phyloP scores from a whole-genome alignment of 73 alveolate genomes.

The Paramecium primaurelia region DNA sequence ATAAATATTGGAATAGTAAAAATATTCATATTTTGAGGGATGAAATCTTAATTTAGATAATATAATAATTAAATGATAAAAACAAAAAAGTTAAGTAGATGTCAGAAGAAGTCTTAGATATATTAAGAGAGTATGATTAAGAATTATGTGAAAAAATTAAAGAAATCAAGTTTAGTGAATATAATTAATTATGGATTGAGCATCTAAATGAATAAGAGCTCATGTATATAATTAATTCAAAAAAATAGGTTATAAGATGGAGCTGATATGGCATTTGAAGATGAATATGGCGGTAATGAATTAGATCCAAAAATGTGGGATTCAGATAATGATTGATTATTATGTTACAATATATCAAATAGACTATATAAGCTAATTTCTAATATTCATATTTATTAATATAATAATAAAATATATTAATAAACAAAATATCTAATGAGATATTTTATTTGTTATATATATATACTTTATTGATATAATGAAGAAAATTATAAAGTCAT shows the following conservation, averaged over 20 bases:
- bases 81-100: constrained; percentile 74
- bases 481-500: too few relatives aligned
- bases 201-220: constrained; percentile 66
- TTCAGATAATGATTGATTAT: constrained; percentile 51
- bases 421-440: too few relatives aligned
- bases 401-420: background rate
- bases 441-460: too few relatives aligned
- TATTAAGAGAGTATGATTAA: constrained; percentile 78
- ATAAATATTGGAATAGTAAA: constrained; percentile 47
- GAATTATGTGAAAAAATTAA: constrained; percentile 81
- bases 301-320: constrained; percentile 68
- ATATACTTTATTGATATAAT: too few relatives aligned
- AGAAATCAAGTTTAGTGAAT: constrained; percentile 75
- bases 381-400: background rate
- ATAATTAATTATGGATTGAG: constrained; percentile 78
- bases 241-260: constrained; percentile 26
- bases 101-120: constrained; percentile 77
- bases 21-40: background rate
- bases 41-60: constrained; percentile 54
- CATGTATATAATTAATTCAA: background rate
- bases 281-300: constrained; percentile 50
- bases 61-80: constrained; percentile 77
- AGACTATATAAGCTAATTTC: background rate
- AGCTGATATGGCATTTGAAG: constrained; percentile 31
- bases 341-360: background rate